Base-by-base conservation (phyloP, 805 yeast genomes). In the Candida insectalens region DNA sequence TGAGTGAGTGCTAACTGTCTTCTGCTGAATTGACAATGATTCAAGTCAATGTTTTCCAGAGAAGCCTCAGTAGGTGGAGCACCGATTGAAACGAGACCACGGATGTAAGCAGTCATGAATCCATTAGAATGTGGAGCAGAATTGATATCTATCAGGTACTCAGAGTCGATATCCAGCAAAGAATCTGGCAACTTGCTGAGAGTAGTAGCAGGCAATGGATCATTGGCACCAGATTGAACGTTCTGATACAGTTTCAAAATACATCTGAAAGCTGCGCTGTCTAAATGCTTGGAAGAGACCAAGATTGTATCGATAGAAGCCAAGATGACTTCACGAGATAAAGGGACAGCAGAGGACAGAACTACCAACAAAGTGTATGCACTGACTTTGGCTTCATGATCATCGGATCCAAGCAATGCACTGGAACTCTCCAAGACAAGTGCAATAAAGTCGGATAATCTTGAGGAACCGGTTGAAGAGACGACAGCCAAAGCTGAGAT, bases 281-380 rank as follows among this genome's bases (percentile, higher is more conserved):
- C 41, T 5, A 46, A 17, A n/a, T 29, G 33, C 4, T 38, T 33
- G 15, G 50, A 57, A 9, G 41, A 37, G 4, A 32, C 10, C 19
- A 75, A 56, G 18, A 82, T 68, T 2, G 82, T 74, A 39, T 69
- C 74, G 22, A 71, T 63, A 1, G 83, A 72, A 5, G 87, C 85
- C 33, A 67, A 57, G 13, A 74, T 57, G 12, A 82, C 71, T 10
- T 67, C 66, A 42, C 56, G 63, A 5, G 72, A 63, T 27, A 92
- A 64, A 5, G 84, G 80, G 32, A 77, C 67, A 30, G 89, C 79
- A 3, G 89, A 67, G 5, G 81, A 71, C 33, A 88, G 60, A 2
- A 89, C 95, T 1, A 89, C 72, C 17, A 89, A 52, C 10, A 87
- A 64, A 31, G 95, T 82, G 53, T 83, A 89, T 2, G 89, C 85